phyloP scores from a whole-genome alignment of 345 rosid species.

The Turnera subulata region DNA sequence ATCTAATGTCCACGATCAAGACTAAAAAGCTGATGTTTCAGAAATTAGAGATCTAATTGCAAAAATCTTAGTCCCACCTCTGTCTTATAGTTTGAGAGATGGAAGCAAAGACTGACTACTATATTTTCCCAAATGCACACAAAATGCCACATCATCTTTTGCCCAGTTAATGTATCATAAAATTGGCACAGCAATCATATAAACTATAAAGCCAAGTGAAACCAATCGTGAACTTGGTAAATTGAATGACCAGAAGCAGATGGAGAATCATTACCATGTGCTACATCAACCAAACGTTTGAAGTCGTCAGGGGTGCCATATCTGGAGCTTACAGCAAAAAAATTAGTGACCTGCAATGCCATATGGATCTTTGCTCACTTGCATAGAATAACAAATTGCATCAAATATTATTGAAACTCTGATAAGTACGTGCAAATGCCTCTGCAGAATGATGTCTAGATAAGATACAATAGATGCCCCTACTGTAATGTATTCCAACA shows the following conservation, averaged over 20 bases:
- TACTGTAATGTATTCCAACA: no score
- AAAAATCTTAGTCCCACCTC: no score
- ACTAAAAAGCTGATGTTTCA: no score
- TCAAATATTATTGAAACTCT: background rate
- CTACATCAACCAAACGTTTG: conserved; percentile 89
- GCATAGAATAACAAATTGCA: background rate
- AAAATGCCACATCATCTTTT: no score
- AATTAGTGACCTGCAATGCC: conserved; percentile 73
- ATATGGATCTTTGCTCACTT: conserved; percentile 15
- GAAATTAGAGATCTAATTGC: no score
- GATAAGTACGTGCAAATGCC: background rate
- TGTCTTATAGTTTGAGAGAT: no score
- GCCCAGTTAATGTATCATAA: no score
- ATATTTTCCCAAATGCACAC: no score
- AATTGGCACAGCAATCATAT: background rate
- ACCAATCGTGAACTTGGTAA: background rate
- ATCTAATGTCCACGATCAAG: no score
- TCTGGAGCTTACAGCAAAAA: conserved; percentile 87
- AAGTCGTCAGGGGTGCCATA: conserved; percentile 96
- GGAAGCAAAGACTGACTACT: no score
- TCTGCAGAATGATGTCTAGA: background rate
- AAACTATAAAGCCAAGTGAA: conserved; percentile 3
- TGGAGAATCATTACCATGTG: conserved; percentile 62
- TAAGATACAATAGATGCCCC: no score
- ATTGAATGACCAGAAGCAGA: conserved; percentile 2